Evolutionary conservation across 768 basidiomycete species (phyloP).

Genomic region (Mycena venus): DNA sequence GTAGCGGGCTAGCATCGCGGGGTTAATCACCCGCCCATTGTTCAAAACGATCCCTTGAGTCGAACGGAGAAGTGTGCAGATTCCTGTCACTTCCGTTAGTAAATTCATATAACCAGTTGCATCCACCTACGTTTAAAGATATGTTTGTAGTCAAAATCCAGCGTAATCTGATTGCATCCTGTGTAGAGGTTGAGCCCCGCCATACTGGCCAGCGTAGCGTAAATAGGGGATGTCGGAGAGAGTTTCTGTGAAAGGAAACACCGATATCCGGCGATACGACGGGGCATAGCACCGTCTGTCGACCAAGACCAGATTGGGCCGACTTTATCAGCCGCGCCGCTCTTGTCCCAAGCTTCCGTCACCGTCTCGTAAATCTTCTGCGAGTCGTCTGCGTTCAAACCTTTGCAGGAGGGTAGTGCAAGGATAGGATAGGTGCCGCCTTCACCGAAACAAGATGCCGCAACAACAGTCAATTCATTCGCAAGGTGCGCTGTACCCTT

Average conservation of each 20-base stretch:
- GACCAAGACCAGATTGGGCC: conserved; percentile 32
- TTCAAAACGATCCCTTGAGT: neutral
- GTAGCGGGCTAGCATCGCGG: conserved; percentile 33
- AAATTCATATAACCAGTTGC: too few species aligned
- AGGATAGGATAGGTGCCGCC: conserved; percentile 26
- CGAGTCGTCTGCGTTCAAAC: neutral
- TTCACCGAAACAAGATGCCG: conserved; percentile 20
- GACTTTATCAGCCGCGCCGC: neutral
- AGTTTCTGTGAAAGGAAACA: conserved; percentile 14
- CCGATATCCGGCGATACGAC: conserved; percentile 17
- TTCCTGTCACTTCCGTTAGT: neutral
- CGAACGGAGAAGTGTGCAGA: conserved; percentile 21
- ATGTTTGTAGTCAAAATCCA: conserved; percentile 36
- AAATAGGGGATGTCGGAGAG: neutral
- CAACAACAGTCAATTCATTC: conserved; percentile 30
- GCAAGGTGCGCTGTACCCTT: conserved; percentile 12
- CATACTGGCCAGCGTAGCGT: conserved; percentile 15
- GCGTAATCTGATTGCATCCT: conserved; percentile 15
- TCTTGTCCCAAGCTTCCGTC: neutral
- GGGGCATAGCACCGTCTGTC: conserved; percentile 32
- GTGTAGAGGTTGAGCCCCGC: conserved; percentile 32
- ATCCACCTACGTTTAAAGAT: conserved; percentile 31
- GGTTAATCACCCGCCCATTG: conserved; percentile 33
- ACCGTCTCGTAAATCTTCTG: conserved; percentile 2
- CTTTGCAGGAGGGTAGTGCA: conserved; percentile 32